A percentile compares a stretch with the other conserved stretches of the same genome.
Evolutionary conservation across 2,329 filamentous ascomycete genomes (phyloP).

Genomic region (Ophiognomonia clavigignenti-juglandacearum): DNA sequence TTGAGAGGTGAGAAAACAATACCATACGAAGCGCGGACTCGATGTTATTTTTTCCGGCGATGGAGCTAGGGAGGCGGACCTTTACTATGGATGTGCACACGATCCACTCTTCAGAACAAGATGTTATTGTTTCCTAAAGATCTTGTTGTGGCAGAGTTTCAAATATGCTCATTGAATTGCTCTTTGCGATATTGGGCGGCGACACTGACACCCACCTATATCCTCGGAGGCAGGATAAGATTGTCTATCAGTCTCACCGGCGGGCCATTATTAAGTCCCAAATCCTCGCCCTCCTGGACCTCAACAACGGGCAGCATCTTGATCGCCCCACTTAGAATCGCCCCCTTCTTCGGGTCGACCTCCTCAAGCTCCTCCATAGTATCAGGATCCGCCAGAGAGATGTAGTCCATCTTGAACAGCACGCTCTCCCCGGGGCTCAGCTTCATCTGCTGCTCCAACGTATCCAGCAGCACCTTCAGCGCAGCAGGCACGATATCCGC

Average conservation of each 20-base stretch:
- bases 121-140: too few species aligned
- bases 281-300: conserved; percentile 63
- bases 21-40: too few species aligned
- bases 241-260: conserved; percentile 91
- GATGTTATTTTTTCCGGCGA: too few species aligned
- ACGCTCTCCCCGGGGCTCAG: conserved; percentile 58
- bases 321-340: conserved; percentile 83
- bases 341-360: conserved; percentile 67
- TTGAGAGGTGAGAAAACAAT: too few species aligned
- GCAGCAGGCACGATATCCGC: conserved; percentile 70
- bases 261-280: conserved; percentile 68
- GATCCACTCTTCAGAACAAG: too few species aligned
- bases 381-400: conserved; percentile 82
- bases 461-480: conserved; percentile 49
- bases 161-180: too few species aligned
- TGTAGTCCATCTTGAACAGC: conserved; percentile 81
- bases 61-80: too few species aligned
- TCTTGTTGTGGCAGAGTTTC: neutral
- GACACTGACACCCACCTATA: neutral
- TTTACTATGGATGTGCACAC: too few species aligned
- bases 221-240: conserved; percentile 58
- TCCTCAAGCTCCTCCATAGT: conserved; percentile 72
- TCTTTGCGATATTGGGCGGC: too few species aligned
- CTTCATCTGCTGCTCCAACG: conserved; percentile 56
- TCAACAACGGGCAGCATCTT: conserved; percentile 82